Evolutionary conservation across 2,329 filamentous ascomycete species (phyloP), one percentile per base, ranked within the genome.

Genomic region (Myriosclerotinia scirpicola): DNA sequence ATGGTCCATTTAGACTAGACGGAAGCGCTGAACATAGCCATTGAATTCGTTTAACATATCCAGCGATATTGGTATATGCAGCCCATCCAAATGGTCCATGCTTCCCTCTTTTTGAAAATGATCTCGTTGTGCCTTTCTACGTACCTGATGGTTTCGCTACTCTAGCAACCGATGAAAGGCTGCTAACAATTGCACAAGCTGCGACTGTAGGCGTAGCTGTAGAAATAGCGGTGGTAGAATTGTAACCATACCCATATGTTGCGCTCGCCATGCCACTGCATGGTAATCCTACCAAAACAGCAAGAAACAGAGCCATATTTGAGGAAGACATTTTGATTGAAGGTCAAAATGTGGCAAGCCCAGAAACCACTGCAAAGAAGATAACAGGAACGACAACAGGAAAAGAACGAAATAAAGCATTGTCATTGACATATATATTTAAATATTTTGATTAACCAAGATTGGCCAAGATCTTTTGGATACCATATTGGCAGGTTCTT

Each of bases 151-250:
- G 73, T 44, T 66, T 60, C 3, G 66, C 64, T 17, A 58, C 67
- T 44, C n/a, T 66, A 42, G 75, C 73, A 55, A 59, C 68, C 40
- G 72, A 64, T 8, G 69, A 70, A 22, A 70, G 68, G 52, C 67
- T 72, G 67, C 73, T 75, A n/a, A 75, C 72, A 48, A 69, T 55
- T 0, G 69, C 73, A 67, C 74, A 76, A 26, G 74, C 70, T 65
- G 53, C 66, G 20, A 55, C 62, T 14, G 69, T 67, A 20, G 63
- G 56, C 15, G 58, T 53, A 3, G 67, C 44, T 15, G 62, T 66
- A 17, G 42, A 12, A 50, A 11, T 20, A 11, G 11, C 1, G 26
- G n/a, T 20, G 17, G 30, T 52, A 8, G 58, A 61, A 52, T 11
- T 38, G n/a, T 40, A 5, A 8, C 20, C 20, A 34, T 50, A 14